Evolutionary conservation across 495 filamentous ascomycete genomes (phyloP).

Genomic region (Podospora conica): DNA sequence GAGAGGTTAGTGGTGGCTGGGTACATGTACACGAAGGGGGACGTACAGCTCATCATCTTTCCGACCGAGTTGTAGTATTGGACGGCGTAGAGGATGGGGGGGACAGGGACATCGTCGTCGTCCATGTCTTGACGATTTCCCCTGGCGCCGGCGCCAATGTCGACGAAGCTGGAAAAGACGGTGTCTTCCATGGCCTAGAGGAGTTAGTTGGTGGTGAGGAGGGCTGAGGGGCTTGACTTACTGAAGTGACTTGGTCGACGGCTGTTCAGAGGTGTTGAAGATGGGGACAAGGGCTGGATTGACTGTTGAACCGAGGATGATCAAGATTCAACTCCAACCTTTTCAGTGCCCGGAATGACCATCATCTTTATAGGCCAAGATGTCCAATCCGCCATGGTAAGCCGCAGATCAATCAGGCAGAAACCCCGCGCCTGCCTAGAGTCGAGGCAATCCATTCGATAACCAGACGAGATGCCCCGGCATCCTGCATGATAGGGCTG

Average conservation of each 20-base stretch:
- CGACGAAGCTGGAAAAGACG: slow-evolving; percentile 8
- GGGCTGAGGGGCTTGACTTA: no score
- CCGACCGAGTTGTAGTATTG: slow-evolving; percentile 2
- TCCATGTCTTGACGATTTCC: neutral
- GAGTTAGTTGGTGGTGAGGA: neutral
- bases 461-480: neutral
- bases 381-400: neutral
- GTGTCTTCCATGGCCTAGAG: neutral
- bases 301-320: neutral
- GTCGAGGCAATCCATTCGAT: neutral
- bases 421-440: neutral
- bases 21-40: neutral
- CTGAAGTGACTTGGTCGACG: no score
- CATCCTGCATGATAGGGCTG: neutral
- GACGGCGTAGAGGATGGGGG: slow-evolving; percentile 4
- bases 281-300: neutral
- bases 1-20: neutral
- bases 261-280: neutral
- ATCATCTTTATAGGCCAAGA: neutral
- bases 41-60: slow-evolving; percentile 1
- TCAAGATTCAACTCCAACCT: no score
- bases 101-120: slow-evolving; percentile 17
- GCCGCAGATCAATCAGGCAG: neutral
- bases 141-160: neutral
- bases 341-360: neutral